Conservation (phyloP, 345 rosid species). For the Odontarrhena argentea region DNA sequence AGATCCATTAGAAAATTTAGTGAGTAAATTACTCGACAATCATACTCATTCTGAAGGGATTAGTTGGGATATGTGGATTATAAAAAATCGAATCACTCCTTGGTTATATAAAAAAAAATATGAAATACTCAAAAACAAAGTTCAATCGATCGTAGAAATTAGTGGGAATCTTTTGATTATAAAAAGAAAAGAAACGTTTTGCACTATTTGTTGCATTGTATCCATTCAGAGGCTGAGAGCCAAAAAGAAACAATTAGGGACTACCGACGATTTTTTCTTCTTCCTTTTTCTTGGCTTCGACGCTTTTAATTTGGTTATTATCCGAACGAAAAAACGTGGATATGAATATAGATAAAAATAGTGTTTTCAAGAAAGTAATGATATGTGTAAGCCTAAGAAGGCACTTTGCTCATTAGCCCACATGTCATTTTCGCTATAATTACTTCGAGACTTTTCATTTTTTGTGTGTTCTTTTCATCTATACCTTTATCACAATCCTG, state of each 20-base stretch:
- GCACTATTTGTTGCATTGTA: background rate
- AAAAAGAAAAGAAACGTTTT: background rate
- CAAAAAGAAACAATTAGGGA: background rate
- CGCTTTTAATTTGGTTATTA: background rate
- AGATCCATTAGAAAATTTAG: too few relatives aligned
- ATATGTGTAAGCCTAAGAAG: slow-evolving; percentile 21
- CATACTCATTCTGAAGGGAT: too few relatives aligned
- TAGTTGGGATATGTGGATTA: too few relatives aligned
- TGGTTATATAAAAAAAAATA: too few relatives aligned
- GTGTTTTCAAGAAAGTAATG: slow-evolving; percentile 26
- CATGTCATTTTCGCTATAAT: slow-evolving; percentile 32
- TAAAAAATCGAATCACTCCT: too few relatives aligned
- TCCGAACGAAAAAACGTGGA: slow-evolving; percentile 2
- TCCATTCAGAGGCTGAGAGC: background rate
- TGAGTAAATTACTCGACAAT: too few relatives aligned
- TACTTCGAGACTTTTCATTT: slow-evolving; percentile 15
- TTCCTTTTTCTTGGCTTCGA: background rate
- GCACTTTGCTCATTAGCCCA: slow-evolving; percentile 19
- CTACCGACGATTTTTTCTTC: slow-evolving; percentile 20
- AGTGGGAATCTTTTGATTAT: too few relatives aligned
- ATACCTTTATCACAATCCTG: slow-evolving; percentile 16
- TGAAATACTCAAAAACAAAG: too few relatives aligned
- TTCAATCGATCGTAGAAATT: too few relatives aligned
- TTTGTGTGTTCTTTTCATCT: slow-evolving; percentile 11
- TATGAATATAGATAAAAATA: slow-evolving; percentile 7